Evolutionary conservation across 1,284 basidiomycete species (phyloP).

Genomic region (Athelia psychrophila): DNA sequence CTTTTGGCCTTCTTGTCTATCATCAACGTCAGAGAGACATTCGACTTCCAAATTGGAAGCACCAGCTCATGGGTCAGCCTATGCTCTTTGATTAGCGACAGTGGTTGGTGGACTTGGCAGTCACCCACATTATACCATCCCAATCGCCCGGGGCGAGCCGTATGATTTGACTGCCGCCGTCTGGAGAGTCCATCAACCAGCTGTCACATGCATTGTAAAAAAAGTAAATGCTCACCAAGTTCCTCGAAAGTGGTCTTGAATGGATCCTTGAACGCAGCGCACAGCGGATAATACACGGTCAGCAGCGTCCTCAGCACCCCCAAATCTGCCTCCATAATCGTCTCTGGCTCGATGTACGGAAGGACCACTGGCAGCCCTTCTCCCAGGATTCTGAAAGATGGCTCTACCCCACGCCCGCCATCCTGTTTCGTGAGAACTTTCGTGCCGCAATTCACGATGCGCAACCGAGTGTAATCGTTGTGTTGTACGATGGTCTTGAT

Average conservation of each 20-base stretch:
- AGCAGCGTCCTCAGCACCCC: constrained; percentile 66
- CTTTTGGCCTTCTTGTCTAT: constrained; percentile 94
- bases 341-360: constrained; percentile 67
- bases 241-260: constrained; percentile 50
- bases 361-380: constrained; percentile 86
- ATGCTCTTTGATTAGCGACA: constrained; percentile 6
- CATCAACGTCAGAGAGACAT: constrained; percentile 83
- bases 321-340: constrained; percentile 63
- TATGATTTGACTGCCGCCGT: constrained; percentile 71
- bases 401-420: constrained; percentile 46
- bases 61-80: constrained; percentile 76
- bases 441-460: constrained; percentile 89
- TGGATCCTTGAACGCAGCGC: constrained; percentile 56
- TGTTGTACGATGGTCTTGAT: constrained; percentile 77
- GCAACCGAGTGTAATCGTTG: constrained; percentile 85
- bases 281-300: constrained; percentile 77
- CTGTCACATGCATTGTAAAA: too few relatives aligned
- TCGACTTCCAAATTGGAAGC: constrained; percentile 91
- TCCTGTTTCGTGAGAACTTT: constrained; percentile 80
- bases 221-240: constrained; percentile 42
- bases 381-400: constrained; percentile 76
- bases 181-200: constrained; percentile 31
- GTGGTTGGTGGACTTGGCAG: not conserved
- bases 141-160: constrained; percentile 57
- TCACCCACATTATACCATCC: constrained; percentile 52